Evolutionary conservation across 805 yeast species (phyloP).

Genomic region (Metschnikowia reukaufii): DNA sequence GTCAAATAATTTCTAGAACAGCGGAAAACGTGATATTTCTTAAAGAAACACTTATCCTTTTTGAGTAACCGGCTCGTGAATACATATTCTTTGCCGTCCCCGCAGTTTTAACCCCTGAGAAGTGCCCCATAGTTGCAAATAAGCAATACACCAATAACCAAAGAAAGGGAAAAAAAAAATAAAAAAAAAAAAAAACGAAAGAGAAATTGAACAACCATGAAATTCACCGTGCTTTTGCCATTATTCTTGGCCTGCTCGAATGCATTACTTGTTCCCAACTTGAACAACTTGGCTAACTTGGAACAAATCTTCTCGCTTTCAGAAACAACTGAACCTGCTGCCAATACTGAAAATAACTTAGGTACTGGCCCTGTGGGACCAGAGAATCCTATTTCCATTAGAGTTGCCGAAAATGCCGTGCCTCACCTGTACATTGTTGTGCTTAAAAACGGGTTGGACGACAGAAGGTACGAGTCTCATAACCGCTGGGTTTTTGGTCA

Average conservation of each 20-base stretch:
- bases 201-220: no score
- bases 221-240: slow-evolving; percentile 5
- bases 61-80: no score
- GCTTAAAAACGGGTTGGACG: slow-evolving; percentile 15
- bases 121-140: background rate
- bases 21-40: background rate
- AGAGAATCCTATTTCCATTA: background rate
- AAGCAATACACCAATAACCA: background rate
- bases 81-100: background rate
- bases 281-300: slow-evolving; percentile 11
- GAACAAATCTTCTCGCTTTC: slow-evolving; percentile 11
- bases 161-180: no score
- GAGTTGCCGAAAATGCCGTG: slow-evolving; percentile 2
- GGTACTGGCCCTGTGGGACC: background rate
- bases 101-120: no score
- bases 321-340: slow-evolving; percentile 1
- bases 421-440: slow-evolving; percentile 19
- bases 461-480: slow-evolving; percentile 11
- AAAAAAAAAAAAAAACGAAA: no score
- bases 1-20: background rate
- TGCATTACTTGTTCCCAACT: slow-evolving; percentile 16
- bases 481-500: slow-evolving; percentile 15
- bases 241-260: slow-evolving; percentile 9
- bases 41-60: no score
- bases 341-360: background rate